Percentiles rank a stretch among this genome's conserved stretches.
phyloP scores from a whole-genome alignment of 140 eudicot species.

The Senecio squalidus region DNA sequence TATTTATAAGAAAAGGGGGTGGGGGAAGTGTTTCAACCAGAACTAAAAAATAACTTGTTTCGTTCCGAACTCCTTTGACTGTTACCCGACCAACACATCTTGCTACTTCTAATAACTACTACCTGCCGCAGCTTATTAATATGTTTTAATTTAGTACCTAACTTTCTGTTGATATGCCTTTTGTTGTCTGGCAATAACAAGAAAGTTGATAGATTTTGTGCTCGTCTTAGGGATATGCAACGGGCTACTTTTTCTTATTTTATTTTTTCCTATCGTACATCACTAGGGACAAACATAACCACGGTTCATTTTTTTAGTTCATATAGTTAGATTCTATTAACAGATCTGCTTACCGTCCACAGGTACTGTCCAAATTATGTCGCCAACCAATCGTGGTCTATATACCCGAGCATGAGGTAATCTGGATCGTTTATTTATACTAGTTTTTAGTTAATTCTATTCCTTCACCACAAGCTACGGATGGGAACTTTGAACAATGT shows the following conservation, averaged over 20 bases:
- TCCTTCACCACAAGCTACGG: too few species aligned
- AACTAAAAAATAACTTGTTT: too few species aligned
- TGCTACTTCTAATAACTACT: not conserved
- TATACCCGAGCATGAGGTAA: constrained; percentile 90
- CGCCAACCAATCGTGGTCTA: constrained; percentile 80
- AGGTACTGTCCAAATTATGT: constrained; percentile 95
- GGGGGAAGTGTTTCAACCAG: too few species aligned
- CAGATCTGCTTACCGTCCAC: constrained; percentile 6
- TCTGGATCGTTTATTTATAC: not conserved
- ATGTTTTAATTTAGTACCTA: not conserved
- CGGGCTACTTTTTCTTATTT: not conserved
- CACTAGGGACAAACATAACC: not conserved
- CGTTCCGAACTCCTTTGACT: too few species aligned
- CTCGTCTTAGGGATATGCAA: not conserved
- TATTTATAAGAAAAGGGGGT: too few species aligned
- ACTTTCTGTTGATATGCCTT: not conserved
- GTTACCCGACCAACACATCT: not conserved
- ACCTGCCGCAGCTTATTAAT: too few species aligned
- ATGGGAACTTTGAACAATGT: too few species aligned
- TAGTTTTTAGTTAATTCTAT: too few species aligned
- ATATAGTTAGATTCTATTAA: not conserved
- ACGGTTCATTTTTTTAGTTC: not conserved
- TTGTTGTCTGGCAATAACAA: not conserved
- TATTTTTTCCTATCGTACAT: not conserved
- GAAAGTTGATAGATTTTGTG: not conserved